Percentiles rank a stretch among this genome's conserved stretches.
These are phyloP conservation scores for Yamadazyma olivae DNA, from an alignment of 805 yeast species.

Conservation along the genomic window DNA sequence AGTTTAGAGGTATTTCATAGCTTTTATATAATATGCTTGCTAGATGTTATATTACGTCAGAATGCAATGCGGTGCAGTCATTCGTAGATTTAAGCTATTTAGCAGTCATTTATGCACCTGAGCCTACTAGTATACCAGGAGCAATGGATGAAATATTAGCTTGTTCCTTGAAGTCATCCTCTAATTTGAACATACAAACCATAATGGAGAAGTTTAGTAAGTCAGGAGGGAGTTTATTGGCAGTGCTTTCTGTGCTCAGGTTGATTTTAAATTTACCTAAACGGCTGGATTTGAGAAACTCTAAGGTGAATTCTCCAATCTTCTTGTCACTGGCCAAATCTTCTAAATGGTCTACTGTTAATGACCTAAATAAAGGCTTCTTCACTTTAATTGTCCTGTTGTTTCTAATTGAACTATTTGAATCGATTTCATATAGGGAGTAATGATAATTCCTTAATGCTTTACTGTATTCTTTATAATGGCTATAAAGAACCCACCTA, in stretches of 20 bases:
- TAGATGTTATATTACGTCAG: too few relatives aligned
- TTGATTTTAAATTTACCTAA: not conserved
- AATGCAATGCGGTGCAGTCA: too few relatives aligned
- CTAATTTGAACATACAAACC: not conserved
- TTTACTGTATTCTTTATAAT: not conserved
- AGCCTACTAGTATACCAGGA: too few relatives aligned
- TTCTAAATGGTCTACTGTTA: too few relatives aligned
- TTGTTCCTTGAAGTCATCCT: not conserved
- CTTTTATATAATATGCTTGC: too few relatives aligned
- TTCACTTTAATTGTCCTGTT: too few relatives aligned
- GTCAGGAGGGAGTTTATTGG: not conserved
- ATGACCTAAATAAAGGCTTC: not conserved
- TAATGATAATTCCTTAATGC: not conserved
- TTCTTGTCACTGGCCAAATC: not conserved
- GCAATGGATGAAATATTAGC: too few relatives aligned
- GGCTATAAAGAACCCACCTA: conserved; percentile 1
- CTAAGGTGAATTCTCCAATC: not conserved
- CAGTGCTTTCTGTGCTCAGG: not conserved
- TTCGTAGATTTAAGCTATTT: too few relatives aligned
- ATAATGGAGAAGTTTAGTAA: not conserved
- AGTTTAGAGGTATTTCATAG: too few relatives aligned
- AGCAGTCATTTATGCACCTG: too few relatives aligned
- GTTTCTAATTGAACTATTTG: too few relatives aligned
- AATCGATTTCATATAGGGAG: not conserved
- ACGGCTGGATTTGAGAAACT: not conserved